A percentile compares a stretch with the other conserved stretches of the same genome.
Evolutionary conservation across 1,284 basidiomycete genomes (phyloP).

Genomic region (Nidula niveotomentosa): DNA sequence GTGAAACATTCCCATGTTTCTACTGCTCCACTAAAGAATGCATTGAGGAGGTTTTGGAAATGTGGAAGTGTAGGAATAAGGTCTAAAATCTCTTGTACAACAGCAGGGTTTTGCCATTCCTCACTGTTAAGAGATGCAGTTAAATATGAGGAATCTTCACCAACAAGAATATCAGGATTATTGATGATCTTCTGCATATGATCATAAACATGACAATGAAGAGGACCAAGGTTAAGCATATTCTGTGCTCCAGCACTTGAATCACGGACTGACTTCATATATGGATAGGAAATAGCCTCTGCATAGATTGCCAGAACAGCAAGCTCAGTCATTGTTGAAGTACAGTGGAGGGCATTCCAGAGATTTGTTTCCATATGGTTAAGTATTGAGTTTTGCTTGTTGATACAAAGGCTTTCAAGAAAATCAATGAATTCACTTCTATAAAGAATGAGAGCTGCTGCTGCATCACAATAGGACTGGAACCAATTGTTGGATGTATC

Average conservation of each 20-base stretch:
- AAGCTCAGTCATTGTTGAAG: too few species aligned
- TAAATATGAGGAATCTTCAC: too few species aligned
- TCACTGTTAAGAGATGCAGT: too few species aligned
- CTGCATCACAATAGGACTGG: conserved; percentile 17
- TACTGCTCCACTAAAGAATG: not conserved
- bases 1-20: not conserved
- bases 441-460: not conserved
- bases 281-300: not conserved
- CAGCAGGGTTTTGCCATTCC: not conserved
- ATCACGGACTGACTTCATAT: not conserved
- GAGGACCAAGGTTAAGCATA: not conserved
- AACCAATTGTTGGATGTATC: conserved; percentile 29
- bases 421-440: too few species aligned
- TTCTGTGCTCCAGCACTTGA: not conserved
- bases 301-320: not conserved
- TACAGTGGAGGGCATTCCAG: too few species aligned
- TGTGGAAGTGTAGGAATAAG: not conserved
- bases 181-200: not conserved
- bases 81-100: not conserved
- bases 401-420: too few species aligned
- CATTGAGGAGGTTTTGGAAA: not conserved
- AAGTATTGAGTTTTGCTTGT: too few species aligned
- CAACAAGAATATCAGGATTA: not conserved
- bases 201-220: not conserved
- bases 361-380: too few species aligned